Conservation (phyloP, 75 land plant genomes). For the Isoetes taiwanensis region DNA sequence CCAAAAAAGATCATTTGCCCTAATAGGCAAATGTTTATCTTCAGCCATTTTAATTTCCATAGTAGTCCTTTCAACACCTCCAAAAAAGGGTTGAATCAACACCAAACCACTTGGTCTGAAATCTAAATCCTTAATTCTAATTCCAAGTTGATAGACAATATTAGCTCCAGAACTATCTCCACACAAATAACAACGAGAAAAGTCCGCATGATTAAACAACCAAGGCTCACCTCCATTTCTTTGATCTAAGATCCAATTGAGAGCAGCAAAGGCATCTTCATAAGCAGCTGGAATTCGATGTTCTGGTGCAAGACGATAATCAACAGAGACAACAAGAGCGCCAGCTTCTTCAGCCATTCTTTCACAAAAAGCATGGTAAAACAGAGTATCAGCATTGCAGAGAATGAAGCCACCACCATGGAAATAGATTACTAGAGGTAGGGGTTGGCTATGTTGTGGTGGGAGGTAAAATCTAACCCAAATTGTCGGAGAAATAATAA, state of each 20-base stretch:
- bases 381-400: neutral
- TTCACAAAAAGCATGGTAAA: neutral
- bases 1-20: too few relatives aligned
- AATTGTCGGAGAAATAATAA: too few relatives aligned
- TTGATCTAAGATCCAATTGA: neutral
- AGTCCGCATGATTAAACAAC: neutral
- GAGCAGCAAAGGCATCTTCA: conserved; percentile 8
- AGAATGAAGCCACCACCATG: conserved; percentile 3
- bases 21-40: too few relatives aligned
- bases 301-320: conserved; percentile 8
- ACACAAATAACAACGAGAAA: neutral
- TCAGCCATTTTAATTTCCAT: conserved; percentile 25
- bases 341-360: neutral
- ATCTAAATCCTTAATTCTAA: too few relatives aligned
- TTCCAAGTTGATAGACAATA: too few relatives aligned
- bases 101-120: too few relatives aligned
- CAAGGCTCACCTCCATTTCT: too few relatives aligned
- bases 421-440: conserved; percentile 8
- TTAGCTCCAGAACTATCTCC: neutral
- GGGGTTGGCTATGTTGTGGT: neutral
- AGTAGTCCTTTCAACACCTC: conserved; percentile 29
- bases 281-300: conserved; percentile 8
- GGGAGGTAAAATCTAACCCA: too few relatives aligned
- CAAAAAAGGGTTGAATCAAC: conserved; percentile 40
- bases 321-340: neutral